Base-by-base conservation (phyloP, 306 rosid genomes). In the Urtica urens region DNA sequence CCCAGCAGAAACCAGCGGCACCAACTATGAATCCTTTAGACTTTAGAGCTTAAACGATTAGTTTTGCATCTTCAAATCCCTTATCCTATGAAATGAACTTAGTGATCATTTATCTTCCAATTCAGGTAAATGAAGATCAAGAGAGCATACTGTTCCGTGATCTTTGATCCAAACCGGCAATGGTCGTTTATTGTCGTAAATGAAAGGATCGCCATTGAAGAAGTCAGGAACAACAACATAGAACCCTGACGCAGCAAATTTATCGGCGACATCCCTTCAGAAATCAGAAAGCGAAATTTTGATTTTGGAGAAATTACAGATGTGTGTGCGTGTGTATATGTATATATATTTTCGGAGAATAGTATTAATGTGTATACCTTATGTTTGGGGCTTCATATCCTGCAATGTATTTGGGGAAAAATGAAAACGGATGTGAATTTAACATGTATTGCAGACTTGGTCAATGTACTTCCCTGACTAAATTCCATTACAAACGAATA, bases 1-100 rank as follows among this genome's bases (percentile, higher is more conserved):
- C 86, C 82, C 88, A 83, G 61, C 90, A 86, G 62, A 79, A 70
- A 53, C 83, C 86, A 11, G 54, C 90, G 14, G 81, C 86, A 25
- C 90, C 93, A 0, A 82, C 67, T 15, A 79, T 64, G 39, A 73
- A 46, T 48, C 81, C 83, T 56, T 64, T 72, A 14, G 60, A 19
- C 53, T 67, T 74, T 25, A 83, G 61, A 34, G 72, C 76, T 52
- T 74, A 70, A 43, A 66, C 53, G n/a, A 77, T 46, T 29, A 71
- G 43, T 64, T 74, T 79, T 34, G 80, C 63, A 42, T 15, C 77
- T 60, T 79, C 85, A 39, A 67, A 66, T 51, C 58, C 80, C 58
- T 73, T 79, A 2, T 66, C 85, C 94, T 78, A 1, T 52, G 48
- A 47, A 24, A 48, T 39, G n/a, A 28, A 28, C 16, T 5, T 13